These are phyloP conservation scores for Paraconiothyrium brasiliense DNA, from an alignment of 2,329 filamentous ascomycete genomes.

Conservation along the genomic window DNA sequence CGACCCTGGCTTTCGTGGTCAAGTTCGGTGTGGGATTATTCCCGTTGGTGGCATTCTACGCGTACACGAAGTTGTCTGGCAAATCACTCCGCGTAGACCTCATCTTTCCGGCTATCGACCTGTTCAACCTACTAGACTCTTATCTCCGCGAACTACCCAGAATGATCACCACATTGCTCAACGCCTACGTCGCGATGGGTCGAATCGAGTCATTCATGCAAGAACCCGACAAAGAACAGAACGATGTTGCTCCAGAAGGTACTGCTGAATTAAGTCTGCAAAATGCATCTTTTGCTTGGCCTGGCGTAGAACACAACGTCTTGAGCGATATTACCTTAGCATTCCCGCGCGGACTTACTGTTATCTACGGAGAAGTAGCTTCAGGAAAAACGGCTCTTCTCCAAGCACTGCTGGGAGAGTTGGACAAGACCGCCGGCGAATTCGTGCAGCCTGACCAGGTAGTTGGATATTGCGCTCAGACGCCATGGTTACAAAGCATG, in stretches of 20 bases:
- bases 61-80: constrained; percentile 77
- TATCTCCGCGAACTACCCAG: constrained; percentile 79
- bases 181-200: constrained; percentile 81
- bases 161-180: constrained; percentile 78
- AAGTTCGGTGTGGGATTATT: constrained; percentile 77
- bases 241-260: constrained; percentile 50
- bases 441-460: constrained; percentile 64
- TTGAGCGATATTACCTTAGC: constrained; percentile 63
- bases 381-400: constrained; percentile 70
- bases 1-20: constrained; percentile 74
- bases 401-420: constrained; percentile 67
- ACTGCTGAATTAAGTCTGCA: constrained; percentile 60
- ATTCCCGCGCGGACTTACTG: constrained; percentile 66
- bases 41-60: constrained; percentile 81
- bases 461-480: constrained; percentile 72
- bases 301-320: constrained; percentile 68
- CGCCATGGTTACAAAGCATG: constrained; percentile 75
- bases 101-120: constrained; percentile 84
- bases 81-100: constrained; percentile 78
- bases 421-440: constrained; percentile 63
- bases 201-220: constrained; percentile 88
- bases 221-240: constrained; percentile 77
- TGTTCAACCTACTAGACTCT: constrained; percentile 79
- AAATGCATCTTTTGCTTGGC: constrained; percentile 81
- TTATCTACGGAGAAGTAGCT: constrained; percentile 71